Conservation (phyloP, 257 asterid species). For the Lithospermum erythrorhizon region DNA sequence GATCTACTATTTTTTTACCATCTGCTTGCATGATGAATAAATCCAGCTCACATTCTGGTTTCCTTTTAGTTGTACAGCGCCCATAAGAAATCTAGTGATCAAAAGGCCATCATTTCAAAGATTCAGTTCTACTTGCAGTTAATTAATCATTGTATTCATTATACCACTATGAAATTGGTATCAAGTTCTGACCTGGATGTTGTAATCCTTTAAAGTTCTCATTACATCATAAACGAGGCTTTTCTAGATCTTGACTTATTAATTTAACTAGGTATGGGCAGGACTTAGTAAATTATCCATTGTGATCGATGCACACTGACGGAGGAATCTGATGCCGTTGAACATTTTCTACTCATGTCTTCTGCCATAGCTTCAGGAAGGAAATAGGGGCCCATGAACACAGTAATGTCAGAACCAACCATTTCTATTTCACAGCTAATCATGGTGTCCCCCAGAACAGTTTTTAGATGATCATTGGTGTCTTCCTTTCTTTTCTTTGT, state of each 20-base stretch:
- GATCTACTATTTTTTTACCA: conserved; percentile 59
- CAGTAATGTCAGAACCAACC: conserved; percentile 52
- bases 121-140: too few species aligned
- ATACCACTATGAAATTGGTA: too few species aligned
- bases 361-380: conserved; percentile 48
- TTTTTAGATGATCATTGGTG: conserved; percentile 33
- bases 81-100: conserved; percentile 53
- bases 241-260: conserved; percentile 52
- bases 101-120: background rate
- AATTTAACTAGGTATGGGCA: conserved; percentile 62
- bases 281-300: conserved; percentile 59
- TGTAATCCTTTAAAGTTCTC: conserved; percentile 63
- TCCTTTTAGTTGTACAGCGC: conserved; percentile 36
- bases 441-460: conserved; percentile 48
- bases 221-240: conserved; percentile 55
- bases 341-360: conserved; percentile 44
- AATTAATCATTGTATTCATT: too few species aligned
- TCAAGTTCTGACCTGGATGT: conserved; percentile 81
- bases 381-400: conserved; percentile 56
- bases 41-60: conserved; percentile 47
- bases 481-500: conserved; percentile 63
- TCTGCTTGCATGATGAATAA: conserved; percentile 60
- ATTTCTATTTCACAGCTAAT: conserved; percentile 61
- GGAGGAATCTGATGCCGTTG: conserved; percentile 13
- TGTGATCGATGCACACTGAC: conserved; percentile 43